A percentile compares a stretch with the other conserved stretches of the same genome.
phyloP scores from a whole-genome alignment of 345 rosid genomes.

The Balakata baccata region DNA sequence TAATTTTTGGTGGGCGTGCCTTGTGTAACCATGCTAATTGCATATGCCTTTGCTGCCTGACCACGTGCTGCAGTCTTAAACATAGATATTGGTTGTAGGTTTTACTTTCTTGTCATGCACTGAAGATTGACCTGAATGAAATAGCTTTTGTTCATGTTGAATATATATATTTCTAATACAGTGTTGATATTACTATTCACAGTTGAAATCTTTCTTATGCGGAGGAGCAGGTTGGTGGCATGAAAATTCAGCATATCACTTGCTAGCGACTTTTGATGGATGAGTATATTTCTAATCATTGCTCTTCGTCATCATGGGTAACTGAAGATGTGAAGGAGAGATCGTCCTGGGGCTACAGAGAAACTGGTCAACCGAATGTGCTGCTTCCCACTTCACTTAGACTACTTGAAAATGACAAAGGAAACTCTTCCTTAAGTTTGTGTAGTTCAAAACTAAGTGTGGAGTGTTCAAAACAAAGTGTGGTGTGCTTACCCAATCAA shows the following conservation, averaged over 20 bases:
- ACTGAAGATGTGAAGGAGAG: constrained; percentile 30
- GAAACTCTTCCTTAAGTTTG: constrained; percentile 22
- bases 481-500: constrained; percentile 25
- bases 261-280: constrained; percentile 29
- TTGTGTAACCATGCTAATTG: background rate
- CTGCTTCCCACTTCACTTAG: constrained; percentile 24
- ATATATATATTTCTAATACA: background rate
- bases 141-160: background rate
- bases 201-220: constrained; percentile 2
- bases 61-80: background rate
- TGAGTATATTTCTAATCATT: constrained; percentile 33
- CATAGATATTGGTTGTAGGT: background rate
- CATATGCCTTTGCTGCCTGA: background rate
- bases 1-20: background rate
- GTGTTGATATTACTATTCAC: background rate
- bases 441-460: constrained; percentile 20
- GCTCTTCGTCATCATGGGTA: constrained; percentile 31
- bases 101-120: background rate
- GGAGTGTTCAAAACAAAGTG: constrained; percentile 21
- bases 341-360: constrained; percentile 30
- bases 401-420: constrained; percentile 17
- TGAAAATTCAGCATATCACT: background rate
- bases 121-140: background rate
- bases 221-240: background rate
- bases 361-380: constrained; percentile 22